Base-by-base conservation (phyloP, 2,329 filamentous ascomycete genomes). In the Geosmithia morbida region DNA sequence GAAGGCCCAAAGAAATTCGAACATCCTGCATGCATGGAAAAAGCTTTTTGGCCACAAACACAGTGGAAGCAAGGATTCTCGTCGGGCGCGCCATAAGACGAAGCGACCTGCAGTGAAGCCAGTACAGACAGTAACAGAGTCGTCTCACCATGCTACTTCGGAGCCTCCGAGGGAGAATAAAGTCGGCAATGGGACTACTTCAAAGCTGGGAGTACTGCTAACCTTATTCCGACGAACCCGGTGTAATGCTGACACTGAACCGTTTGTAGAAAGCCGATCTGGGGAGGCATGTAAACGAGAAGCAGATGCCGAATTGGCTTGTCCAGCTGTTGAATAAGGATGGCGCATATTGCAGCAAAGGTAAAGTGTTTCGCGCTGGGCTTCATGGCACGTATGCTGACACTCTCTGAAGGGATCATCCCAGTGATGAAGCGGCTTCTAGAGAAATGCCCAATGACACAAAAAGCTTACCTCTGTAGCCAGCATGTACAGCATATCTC, bases 391-490 rank as follows among this genome's bases (percentile, higher is more conserved):
- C 22, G 20, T 18, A 10, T 67, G 47, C 67, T 70, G 46, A 77
- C 77, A 50, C 4, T 4, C 16, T 30, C 66, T 70, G 49, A 8
- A 61, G 74, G 73, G 13, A 66, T 87, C 10, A 69, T 88, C 47
- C 73, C 77, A 0, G 72, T 81, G 2, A 65, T 90, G 19, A 64
- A 70, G 18, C 72, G 75, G 51, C 67, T 88, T 11, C 75, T 85
- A 42, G 71, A 81, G 41, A 71, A 83, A 48, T 86, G 85, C 55
- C 45, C 51, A 0, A 53, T 54, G 4, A 84, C 87, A 1, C 69
- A 76, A 47, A 77, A 77, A 52, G 85, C 86, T 6, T 95, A 88
- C 56, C 69, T 95, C 33, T 96, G 89, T 61, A 80, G 88, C 56
- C 75, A 83, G 1, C 70, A 72, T 44, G 83, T 87, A 0, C 72